Percentiles rank a stretch among this genome's conserved stretches.
phyloP scores from a whole-genome alignment of 305 asterid species.

The Caryopteris hybrid region DNA sequence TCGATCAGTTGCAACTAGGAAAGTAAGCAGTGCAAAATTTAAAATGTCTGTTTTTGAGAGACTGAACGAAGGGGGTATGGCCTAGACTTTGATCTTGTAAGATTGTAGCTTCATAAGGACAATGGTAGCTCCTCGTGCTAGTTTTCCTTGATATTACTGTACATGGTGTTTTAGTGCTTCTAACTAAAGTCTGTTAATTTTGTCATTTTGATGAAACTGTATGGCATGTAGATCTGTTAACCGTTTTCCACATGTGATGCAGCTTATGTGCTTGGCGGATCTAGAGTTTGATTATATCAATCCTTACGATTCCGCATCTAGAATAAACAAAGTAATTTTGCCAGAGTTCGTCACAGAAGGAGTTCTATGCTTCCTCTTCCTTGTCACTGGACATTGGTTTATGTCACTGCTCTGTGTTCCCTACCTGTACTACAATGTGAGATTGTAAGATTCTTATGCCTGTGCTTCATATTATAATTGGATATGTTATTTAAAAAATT shows the following conservation, averaged over 20 bases:
- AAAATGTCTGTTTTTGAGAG: not conserved
- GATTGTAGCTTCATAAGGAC: not conserved
- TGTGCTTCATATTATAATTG: slow-evolving; percentile 9
- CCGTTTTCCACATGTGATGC: slow-evolving; percentile 27
- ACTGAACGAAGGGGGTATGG: not conserved
- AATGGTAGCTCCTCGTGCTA: not conserved
- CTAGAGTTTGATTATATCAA: slow-evolving; percentile 84
- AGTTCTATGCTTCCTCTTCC: slow-evolving; percentile 65
- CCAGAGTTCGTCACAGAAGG: slow-evolving; percentile 80
- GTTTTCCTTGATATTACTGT: not conserved
- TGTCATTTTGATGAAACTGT: not conserved
- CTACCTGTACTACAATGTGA: slow-evolving; percentile 62
- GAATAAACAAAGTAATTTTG: slow-evolving; percentile 64
- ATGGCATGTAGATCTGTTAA: not conserved
- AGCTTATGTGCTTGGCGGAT: slow-evolving; percentile 87
- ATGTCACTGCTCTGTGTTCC: slow-evolving; percentile 72
- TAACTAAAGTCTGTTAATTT: not conserved
- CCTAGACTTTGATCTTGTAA: not conserved
- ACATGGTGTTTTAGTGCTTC: not conserved
- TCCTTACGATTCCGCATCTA: slow-evolving; percentile 76
- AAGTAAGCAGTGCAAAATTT: not conserved
- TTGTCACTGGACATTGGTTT: slow-evolving; percentile 78
- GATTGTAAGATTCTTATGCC: slow-evolving; percentile 53
- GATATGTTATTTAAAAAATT: not conserved
- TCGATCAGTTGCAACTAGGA: not conserved